Base-by-base conservation (phyloP, 1,284 basidiomycete species). In the Hymenochaete sp. region DNA sequence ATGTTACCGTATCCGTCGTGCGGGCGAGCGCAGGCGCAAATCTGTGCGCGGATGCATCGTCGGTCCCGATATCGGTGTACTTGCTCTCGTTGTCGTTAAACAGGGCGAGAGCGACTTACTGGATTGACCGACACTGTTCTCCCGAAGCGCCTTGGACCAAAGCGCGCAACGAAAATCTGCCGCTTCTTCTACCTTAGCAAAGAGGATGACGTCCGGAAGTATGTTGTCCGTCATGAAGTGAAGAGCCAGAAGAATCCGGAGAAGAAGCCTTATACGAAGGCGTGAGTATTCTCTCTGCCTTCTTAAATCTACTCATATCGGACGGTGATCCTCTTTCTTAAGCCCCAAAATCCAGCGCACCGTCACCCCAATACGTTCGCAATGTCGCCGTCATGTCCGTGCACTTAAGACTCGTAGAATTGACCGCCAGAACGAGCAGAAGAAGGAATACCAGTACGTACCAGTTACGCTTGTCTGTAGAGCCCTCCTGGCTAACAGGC, bases 211-310 rank as follows among this genome's bases (percentile, higher is more conserved):
- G 93, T 98, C 52, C 82, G 90, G 70, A 92, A 96, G 72, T 98
- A 96, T 66, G 91, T 98, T 58, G 82, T 97, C 58, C 76, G 92
- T 60, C 73, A 91, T 58, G 92, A 96, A 72, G 90, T 98, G 47
- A 82, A 71, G 70, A 82, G 85, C 66, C 59, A 70, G 62, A 97
- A 96, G 82, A 93, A 95, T 75, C 82, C 82, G 63, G 75, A 77
- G 58, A n/a, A n/a, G n/a, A n/a, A 98, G 77, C n/a, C n/a, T n/a
- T 96, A 95, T 73, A 93, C 89, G 72, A 98, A 98, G 78, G 92
- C 93, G 77, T 95, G 65, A 67, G 88, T 86, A 8, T 39, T 25
- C 1, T 18, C 26, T 35, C 25, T 26, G 21, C 41, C 24, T 42
- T 14, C 16, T 18, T 8, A 29, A 14, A 28, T n/a, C 14, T 21